Evolutionary conservation across 345 rosid species (phyloP).

Genomic region (Barbarea vulgaris): DNA sequence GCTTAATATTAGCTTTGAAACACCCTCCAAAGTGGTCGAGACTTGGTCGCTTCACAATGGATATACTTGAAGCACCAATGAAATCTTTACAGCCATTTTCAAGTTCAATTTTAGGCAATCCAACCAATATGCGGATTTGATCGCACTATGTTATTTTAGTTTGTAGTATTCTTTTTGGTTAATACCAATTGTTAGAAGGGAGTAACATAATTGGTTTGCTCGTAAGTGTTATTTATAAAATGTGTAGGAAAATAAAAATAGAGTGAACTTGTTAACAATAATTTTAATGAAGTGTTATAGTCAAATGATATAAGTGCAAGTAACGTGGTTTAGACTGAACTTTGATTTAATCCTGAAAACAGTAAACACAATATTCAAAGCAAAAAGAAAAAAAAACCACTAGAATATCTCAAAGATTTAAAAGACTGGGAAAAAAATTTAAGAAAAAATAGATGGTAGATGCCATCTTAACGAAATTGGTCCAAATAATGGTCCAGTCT

Average conservation of each 20-base stretch:
- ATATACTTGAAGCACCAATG: neutral
- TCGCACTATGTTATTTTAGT: neutral
- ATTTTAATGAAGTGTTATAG: neutral
- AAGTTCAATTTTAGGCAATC: neutral
- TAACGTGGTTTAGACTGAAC: constrained; percentile 4
- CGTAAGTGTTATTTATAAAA: neutral
- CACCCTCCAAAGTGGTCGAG: neutral
- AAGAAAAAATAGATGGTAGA: constrained; percentile 28
- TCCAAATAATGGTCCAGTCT: constrained; percentile 36
- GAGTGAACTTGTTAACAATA: neutral
- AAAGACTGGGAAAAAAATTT: neutral
- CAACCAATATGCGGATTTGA: too few species aligned
- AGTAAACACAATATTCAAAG: constrained; percentile 10
- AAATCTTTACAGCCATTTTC: neutral
- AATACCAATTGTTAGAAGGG: neutral
- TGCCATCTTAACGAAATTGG: constrained; percentile 33
- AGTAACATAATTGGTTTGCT: neutral
- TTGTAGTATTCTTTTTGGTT: neutral
- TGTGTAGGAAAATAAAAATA: neutral
- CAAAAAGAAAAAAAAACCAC: neutral
- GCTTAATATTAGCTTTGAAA: neutral
- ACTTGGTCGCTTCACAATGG: neutral
- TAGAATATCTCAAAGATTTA: constrained; percentile 17
- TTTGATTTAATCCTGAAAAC: constrained; percentile 16
- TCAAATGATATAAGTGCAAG: neutral